A percentile compares a stretch with the other conserved stretches of the same genome.
phyloP scores from a whole-genome alignment of 805 yeast species.

The Komagataella pseudopastoris region DNA sequence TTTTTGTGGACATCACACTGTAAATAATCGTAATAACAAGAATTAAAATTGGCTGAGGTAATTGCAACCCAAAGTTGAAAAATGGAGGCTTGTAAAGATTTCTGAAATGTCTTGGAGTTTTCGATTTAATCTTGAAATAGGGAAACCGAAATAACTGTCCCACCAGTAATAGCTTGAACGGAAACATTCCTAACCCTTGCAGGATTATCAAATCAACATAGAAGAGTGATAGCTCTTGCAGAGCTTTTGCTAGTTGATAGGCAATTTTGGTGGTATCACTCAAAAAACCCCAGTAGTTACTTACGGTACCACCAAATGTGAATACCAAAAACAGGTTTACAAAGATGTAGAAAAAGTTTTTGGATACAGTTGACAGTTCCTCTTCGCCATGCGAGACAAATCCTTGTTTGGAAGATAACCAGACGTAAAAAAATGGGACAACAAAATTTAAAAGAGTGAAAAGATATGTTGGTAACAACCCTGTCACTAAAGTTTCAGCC shows the following conservation, averaged over 20 bases:
- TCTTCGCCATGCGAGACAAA: slow-evolving; percentile 87
- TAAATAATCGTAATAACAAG: slow-evolving; percentile 76
- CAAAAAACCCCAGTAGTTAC: slow-evolving; percentile 63
- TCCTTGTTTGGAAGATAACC: slow-evolving; percentile 76
- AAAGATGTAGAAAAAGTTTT: slow-evolving; percentile 89
- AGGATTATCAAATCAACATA: slow-evolving; percentile 78
- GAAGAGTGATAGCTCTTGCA: slow-evolving; percentile 68
- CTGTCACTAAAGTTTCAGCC: slow-evolving; percentile 75
- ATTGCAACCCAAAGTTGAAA: slow-evolving; percentile 79
- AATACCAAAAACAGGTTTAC: slow-evolving; percentile 89
- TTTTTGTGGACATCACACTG: slow-evolving; percentile 81
- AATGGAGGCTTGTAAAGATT: slow-evolving; percentile 76
- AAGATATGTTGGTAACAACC: slow-evolving; percentile 80
- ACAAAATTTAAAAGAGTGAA: slow-evolving; percentile 74
- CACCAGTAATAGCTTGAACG: slow-evolving; percentile 68
- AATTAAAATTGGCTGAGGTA: slow-evolving; percentile 85
- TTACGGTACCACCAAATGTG: slow-evolving; percentile 87
- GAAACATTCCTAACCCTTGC: slow-evolving; percentile 83
- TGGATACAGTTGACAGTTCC: slow-evolving; percentile 78
- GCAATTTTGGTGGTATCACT: slow-evolving; percentile 89
- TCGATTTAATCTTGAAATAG: slow-evolving; percentile 45
- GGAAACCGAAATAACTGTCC: slow-evolving; percentile 74
- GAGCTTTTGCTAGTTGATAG: slow-evolving; percentile 68
- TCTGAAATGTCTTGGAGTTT: slow-evolving; percentile 74
- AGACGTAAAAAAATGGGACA: slow-evolving; percentile 78